Evolutionary conservation across 2,329 filamentous ascomycete species (phyloP).

Genomic region (Didymella glomerata): DNA sequence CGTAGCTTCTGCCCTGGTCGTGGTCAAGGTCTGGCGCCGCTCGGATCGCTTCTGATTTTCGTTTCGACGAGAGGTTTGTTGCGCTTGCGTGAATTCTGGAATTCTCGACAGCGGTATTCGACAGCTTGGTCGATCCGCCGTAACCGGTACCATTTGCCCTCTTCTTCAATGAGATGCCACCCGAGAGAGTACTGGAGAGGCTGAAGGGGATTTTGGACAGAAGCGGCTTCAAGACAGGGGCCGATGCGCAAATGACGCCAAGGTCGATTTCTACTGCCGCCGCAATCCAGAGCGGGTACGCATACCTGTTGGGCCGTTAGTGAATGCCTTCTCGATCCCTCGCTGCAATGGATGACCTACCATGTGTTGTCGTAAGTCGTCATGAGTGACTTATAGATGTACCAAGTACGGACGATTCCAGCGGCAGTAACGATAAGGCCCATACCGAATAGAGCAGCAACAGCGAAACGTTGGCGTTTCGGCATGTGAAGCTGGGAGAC

Average conservation of each 20-base stretch:
- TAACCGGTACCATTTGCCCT: conserved; percentile 9
- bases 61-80: conserved; percentile 23
- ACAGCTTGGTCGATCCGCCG: conserved; percentile 13
- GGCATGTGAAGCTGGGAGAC: conserved; percentile 52
- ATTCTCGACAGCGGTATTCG: conserved; percentile 1
- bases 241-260: conserved; percentile 51
- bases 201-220: conserved; percentile 39
- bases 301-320: conserved; percentile 22
- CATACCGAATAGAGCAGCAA: conserved; percentile 52
- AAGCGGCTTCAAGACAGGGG: conserved; percentile 43
- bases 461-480: conserved; percentile 50
- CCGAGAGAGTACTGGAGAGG: conserved; percentile 28
- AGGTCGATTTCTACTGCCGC: conserved; percentile 58
- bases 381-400: conserved; percentile 54
- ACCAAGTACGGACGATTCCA: conserved; percentile 56
- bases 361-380: conserved; percentile 56
- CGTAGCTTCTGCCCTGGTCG: conserved; percentile 32
- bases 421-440: conserved; percentile 55
- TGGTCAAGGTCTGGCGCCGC: conserved; percentile 24
- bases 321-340: too few relatives aligned
- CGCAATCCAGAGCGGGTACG: conserved; percentile 58
- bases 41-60: conserved; percentile 25
- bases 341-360: conserved; percentile 27
- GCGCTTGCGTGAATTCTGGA: conserved; percentile 4
- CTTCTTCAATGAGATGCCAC: conserved; percentile 26